These are phyloP conservation scores for Cairneyella variabilis DNA, from an alignment of 495 filamentous ascomycete species.

Conservation along the genomic window DNA sequence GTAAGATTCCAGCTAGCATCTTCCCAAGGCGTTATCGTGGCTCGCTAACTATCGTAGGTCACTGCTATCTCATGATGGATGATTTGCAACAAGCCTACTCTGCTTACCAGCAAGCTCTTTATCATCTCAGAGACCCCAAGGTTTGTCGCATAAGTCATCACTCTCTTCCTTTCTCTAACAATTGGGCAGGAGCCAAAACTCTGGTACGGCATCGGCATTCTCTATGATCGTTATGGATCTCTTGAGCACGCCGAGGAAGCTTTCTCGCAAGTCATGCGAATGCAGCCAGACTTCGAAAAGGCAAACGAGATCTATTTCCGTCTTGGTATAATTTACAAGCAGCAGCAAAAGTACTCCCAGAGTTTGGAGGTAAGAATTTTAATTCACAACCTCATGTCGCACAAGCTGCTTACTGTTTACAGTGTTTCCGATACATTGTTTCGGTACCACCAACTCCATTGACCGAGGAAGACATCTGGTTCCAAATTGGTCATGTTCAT, in stretches of 20 bases:
- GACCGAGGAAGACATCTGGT: conserved; percentile 99
- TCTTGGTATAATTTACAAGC: conserved; percentile 98
- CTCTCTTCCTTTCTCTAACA: background rate
- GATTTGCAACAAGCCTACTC: conserved; percentile 95
- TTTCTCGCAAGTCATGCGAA: conserved; percentile 98
- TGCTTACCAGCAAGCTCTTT: conserved; percentile 94
- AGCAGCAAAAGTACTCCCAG: conserved; percentile 89
- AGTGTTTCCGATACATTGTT: conserved; percentile 99
- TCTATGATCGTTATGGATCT: conserved; percentile 96
- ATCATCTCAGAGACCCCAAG: conserved; percentile 92
- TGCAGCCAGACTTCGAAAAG: conserved; percentile 98
- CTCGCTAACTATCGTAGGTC: conserved; percentile 49
- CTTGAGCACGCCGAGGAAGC: conserved; percentile 98
- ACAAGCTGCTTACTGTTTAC: conserved; percentile 26
- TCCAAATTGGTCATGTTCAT: conserved; percentile 98
- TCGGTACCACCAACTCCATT: conserved; percentile 87
- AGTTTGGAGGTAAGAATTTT: conserved; percentile 73
- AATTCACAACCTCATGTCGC: conserved; percentile 4
- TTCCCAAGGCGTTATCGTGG: background rate
- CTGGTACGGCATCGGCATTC: conserved; percentile 98
- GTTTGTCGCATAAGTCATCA: conserved; percentile 40
- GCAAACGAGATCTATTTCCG: conserved; percentile 99
- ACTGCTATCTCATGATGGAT: conserved; percentile 99
- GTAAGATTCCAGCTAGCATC: conserved; percentile 39
- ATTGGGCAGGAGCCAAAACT: conserved; percentile 79